Evolutionary conservation across 768 basidiomycete genomes (phyloP).

Genomic region (Auriscalpium orientale): DNA sequence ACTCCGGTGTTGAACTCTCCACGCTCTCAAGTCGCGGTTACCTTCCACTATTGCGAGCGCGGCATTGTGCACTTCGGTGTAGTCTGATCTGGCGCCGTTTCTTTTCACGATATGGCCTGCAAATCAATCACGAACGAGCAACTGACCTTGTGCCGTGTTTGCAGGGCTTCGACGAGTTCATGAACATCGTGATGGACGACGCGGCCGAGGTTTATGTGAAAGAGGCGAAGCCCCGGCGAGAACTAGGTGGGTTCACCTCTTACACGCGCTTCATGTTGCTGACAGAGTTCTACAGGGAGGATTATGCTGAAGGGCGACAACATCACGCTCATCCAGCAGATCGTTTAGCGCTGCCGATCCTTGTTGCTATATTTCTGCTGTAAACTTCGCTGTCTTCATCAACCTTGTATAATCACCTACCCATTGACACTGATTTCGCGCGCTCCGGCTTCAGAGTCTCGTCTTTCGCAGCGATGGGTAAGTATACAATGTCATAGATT

Average conservation of each 20-base stretch:
- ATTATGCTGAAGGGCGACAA: constrained; percentile 74
- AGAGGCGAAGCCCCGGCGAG: constrained; percentile 76
- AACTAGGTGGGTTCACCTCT: constrained; percentile 55
- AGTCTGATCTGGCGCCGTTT: constrained; percentile 3
- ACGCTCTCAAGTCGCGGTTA: constrained; percentile 30
- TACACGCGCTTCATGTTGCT: constrained; percentile 62
- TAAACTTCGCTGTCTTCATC: constrained; percentile 8
- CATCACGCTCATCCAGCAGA: constrained; percentile 92
- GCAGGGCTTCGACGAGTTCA: constrained; percentile 99
- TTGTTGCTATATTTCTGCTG: constrained; percentile 13
- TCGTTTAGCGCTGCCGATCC: constrained; percentile 20
- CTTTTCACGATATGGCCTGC: background rate
- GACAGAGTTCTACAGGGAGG: too few relatives aligned
- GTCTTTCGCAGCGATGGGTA: background rate
- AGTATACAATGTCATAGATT: constrained; percentile 47
- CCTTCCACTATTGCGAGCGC: background rate
- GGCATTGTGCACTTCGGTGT: background rate
- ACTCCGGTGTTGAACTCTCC: constrained; percentile 33
- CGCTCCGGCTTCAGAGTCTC: background rate
- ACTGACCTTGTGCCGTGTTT: constrained; percentile 10
- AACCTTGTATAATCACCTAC: background rate
- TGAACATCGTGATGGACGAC: constrained; percentile 95
- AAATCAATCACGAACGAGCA: background rate
- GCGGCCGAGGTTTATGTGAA: constrained; percentile 89
- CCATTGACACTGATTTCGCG: background rate